These are phyloP conservation scores for Akanthomyces muscarius DNA, from an alignment of 2,329 filamentous ascomycete species.

Conservation along the genomic window DNA sequence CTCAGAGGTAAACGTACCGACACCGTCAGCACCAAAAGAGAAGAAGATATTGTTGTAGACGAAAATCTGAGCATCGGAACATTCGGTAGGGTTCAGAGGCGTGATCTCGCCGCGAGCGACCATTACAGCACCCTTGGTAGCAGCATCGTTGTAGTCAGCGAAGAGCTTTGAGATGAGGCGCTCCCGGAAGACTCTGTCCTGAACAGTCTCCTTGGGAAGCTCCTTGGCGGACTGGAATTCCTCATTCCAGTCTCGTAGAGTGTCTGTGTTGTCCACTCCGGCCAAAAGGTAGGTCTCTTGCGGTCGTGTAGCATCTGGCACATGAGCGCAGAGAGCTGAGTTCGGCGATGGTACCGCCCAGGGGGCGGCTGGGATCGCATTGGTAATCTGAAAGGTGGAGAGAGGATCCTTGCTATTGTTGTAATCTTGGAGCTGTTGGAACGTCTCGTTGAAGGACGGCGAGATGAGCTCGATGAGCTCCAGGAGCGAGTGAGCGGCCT, in stretches of 20 bases:
- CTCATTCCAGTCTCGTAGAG: slow-evolving; percentile 96
- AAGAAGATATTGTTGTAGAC: slow-evolving; percentile 99
- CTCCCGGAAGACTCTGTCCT: slow-evolving; percentile 94
- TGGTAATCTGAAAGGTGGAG: slow-evolving; percentile 92
- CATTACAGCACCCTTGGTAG: slow-evolving; percentile 83
- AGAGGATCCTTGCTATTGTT: slow-evolving; percentile 84
- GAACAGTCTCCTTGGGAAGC: slow-evolving; percentile 86
- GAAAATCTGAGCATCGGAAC: slow-evolving; percentile 90
- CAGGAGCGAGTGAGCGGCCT: slow-evolving; percentile 80
- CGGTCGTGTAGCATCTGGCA: slow-evolving; percentile 78
- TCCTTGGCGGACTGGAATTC: slow-evolving; percentile 97
- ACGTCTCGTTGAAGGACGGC: slow-evolving; percentile 73
- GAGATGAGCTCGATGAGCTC: slow-evolving; percentile 75
- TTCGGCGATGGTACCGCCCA: slow-evolving; percentile 77
- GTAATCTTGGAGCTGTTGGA: slow-evolving; percentile 74
- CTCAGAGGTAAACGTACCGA: slow-evolving; percentile 93
- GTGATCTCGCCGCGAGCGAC: slow-evolving; percentile 91
- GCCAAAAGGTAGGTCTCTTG: slow-evolving; percentile 90
- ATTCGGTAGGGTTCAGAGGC: slow-evolving; percentile 91
- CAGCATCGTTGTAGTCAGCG: slow-evolving; percentile 95
- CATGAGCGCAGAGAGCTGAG: slow-evolving; percentile 64
- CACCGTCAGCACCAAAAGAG: slow-evolving; percentile 95
- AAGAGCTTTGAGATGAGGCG: slow-evolving; percentile 92
- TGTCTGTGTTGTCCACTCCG: slow-evolving; percentile 90
- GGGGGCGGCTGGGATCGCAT: slow-evolving; percentile 85